Evolutionary conservation across 2,329 filamentous ascomycete genomes (phyloP).

Genomic region (Xylaria sp.): DNA sequence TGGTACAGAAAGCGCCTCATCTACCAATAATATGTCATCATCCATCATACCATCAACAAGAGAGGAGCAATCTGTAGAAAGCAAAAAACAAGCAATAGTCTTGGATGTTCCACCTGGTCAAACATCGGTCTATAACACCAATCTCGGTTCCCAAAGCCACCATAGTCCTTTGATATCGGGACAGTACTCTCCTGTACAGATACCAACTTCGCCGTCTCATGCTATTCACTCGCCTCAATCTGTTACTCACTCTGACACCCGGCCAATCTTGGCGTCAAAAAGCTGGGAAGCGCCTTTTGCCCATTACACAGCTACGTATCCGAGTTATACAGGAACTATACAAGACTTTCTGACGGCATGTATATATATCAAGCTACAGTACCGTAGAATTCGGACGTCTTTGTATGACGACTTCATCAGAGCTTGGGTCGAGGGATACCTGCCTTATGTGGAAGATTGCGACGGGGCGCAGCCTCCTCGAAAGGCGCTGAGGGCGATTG

Average conservation of each 20-base stretch:
- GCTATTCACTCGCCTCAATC: conserved; percentile 23
- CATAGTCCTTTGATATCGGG: conserved; percentile 7
- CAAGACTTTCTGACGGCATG: conserved; percentile 48
- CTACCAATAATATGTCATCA: conserved; percentile 39
- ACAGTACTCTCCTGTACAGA: conserved; percentile 35
- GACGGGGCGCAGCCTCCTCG: conserved; percentile 40
- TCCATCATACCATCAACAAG: conserved; percentile 47
- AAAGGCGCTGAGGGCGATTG: conserved; percentile 45
- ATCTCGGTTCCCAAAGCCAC: neutral
- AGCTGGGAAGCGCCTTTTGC: conserved; percentile 42
- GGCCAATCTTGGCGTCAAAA: conserved; percentile 13
- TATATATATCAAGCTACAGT: conserved; percentile 45
- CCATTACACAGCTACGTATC: conserved; percentile 46
- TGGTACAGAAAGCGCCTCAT: conserved; percentile 37
- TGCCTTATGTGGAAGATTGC: conserved; percentile 46
- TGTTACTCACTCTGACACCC: neutral
- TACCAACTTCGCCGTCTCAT: conserved; percentile 27
- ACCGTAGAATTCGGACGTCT: conserved; percentile 44
- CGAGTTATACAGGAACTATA: conserved; percentile 45
- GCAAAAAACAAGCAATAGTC: conserved; percentile 17
- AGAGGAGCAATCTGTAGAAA: conserved; percentile 16
- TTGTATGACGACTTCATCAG: conserved; percentile 53
- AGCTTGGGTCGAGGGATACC: conserved; percentile 48
- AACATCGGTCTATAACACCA: conserved; percentile 3
- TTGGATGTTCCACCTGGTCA: conserved; percentile 14